Evolutionary conservation across 2,329 filamentous ascomycete species (phyloP), one percentile per base, ranked within the genome.

Genomic region (Sporothrix brunneoviolacea): DNA sequence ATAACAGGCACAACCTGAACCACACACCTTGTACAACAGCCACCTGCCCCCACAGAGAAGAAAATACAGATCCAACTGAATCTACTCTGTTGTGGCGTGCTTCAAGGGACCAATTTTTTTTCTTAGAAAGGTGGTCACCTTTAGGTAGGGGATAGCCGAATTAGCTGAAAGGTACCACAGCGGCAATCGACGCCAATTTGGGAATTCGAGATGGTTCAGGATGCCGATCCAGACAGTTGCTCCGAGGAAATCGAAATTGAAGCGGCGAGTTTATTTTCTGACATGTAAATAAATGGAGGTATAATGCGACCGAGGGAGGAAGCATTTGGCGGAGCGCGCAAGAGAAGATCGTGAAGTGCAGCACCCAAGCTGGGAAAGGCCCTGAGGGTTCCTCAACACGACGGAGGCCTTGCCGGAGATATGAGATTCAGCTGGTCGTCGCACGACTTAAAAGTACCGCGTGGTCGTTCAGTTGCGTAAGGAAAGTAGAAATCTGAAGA

Each of bases 11-110:
- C 36, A 18, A 50, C 40, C 51, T 44, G 48, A 49, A 39, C 35
- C 39, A 32, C 36, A 38, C 48, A 51, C 53, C 46, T 49, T 45
- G 44, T 53, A 50, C 48, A 51, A 54, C 52, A 47, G 35, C 44
- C 45, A 46, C 49, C 53, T 49, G 41, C 28, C 55, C 46, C 50
- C 45, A 41, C 42, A 36, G 41, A 50, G 38, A 37, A 38, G 42
- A 52, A 30, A 38, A 19, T 12, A 45, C 18, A 18, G 40, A 19
- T 6, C 18, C 19, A 36, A 33, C 27, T 27, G 18, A 16, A 32
- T 38, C 30, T 18, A 19, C n/a, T 30, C 16, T 32, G 10, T 8
- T 16, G 30, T 42, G 42, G 13, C 10, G 36, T 50, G 48, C 48
- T 35, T 38, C 40, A 32, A 44, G 15, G 15, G 33, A 18, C 8